Evolutionary conservation across 805 yeast genomes (phyloP).

Genomic region (Suhomyces sp.): DNA sequence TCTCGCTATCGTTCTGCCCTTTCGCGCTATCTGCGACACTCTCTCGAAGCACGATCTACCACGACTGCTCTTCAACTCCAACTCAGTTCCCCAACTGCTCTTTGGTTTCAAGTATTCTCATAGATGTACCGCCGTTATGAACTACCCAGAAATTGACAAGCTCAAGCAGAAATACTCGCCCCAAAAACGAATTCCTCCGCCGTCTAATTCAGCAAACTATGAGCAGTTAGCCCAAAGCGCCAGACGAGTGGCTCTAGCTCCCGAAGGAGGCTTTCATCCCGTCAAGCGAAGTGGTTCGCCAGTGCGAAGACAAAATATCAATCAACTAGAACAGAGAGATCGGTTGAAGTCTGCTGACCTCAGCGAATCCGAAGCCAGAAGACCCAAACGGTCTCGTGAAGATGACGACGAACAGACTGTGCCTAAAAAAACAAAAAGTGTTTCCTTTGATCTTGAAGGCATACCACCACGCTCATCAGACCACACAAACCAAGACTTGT

Average conservation of each 20-base stretch:
- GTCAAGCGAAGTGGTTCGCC: conserved; percentile 10
- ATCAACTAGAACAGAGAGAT: conserved; percentile 4
- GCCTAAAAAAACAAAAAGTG: not conserved
- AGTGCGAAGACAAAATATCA: conserved; percentile 4
- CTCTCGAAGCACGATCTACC: not conserved
- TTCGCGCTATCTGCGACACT: not conserved
- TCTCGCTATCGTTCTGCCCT: not conserved
- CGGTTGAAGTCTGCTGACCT: not conserved
- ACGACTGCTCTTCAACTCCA: not conserved
- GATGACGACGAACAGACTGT: not conserved
- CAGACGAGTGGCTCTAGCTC: not conserved
- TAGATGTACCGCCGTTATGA: not conserved
- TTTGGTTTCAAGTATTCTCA: not conserved
- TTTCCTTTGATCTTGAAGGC: not conserved
- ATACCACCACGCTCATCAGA: not conserved
- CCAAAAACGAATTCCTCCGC: conserved; percentile 1
- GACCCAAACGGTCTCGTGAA: not conserved
- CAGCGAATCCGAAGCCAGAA: not conserved
- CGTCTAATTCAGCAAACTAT: not conserved
- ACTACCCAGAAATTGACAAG: conserved; percentile 1
- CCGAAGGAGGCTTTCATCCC: conserved; percentile 6
- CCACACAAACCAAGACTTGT: not conserved
- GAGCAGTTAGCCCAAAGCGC: not conserved
- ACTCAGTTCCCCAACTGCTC: not conserved
- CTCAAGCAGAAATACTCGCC: conserved; percentile 6